phyloP scores from a whole-genome alignment of 176 grass and related monocot species.

The Leersia perrieri region DNA sequence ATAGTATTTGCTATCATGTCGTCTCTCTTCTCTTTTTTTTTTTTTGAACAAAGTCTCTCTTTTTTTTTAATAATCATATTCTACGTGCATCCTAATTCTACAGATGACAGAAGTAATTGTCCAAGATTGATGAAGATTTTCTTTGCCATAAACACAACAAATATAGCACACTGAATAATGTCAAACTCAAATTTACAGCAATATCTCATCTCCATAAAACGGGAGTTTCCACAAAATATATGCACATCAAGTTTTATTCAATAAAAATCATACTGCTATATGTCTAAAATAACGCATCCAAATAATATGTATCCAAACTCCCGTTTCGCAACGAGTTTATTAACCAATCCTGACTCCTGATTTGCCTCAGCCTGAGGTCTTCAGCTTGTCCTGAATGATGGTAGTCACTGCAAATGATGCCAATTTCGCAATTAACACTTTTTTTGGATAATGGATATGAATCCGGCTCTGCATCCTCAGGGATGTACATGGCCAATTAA shows the following conservation, averaged over 20 bases:
- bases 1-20: no score
- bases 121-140: no score
- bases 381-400: slow-evolving; percentile 20
- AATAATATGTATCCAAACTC: background rate
- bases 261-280: background rate
- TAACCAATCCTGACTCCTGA: background rate
- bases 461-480: no score
- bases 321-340: background rate
- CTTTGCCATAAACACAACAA: no score
- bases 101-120: no score
- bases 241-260: background rate
- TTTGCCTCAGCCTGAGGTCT: slow-evolving; percentile 6
- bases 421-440: background rate
- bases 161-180: background rate
- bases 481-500: no score
- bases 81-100: no score
- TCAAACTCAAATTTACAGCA: background rate
- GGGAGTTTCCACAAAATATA: background rate
- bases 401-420: slow-evolving; percentile 4
- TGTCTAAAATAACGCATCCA: background rate
- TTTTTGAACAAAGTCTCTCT: no score
- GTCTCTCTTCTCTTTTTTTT: no score
- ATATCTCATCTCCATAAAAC: background rate
- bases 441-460: no score
- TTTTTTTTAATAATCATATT: no score